phyloP scores from a whole-genome alignment of 1,139 yeast species.

The Yamadazyma dushanensis region DNA sequence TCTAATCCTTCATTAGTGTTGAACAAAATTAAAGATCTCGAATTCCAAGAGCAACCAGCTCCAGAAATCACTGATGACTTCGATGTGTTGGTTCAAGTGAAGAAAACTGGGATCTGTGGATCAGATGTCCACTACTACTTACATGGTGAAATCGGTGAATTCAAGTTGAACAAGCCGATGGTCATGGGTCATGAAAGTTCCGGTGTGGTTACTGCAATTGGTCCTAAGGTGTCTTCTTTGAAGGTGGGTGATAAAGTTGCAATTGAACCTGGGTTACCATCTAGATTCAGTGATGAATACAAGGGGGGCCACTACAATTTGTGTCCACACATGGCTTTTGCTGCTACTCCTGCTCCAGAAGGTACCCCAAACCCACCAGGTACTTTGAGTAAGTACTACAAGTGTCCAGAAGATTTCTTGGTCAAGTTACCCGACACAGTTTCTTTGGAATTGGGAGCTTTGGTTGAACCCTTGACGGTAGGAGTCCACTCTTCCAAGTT shows the following conservation, averaged over 20 bases:
- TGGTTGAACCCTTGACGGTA: slow-evolving; percentile 85
- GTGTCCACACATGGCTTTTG: slow-evolving; percentile 83
- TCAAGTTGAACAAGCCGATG: slow-evolving; percentile 64
- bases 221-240: slow-evolving; percentile 53
- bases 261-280: slow-evolving; percentile 73
- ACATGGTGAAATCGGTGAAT: slow-evolving; percentile 80
- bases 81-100: slow-evolving; percentile 73
- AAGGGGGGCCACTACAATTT: slow-evolving; percentile 76
- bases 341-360: slow-evolving; percentile 69
- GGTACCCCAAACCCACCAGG: slow-evolving; percentile 56
- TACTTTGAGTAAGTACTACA: slow-evolving; percentile 69
- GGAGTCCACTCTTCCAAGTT: slow-evolving; percentile 81
- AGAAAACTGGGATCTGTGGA: slow-evolving; percentile 84
- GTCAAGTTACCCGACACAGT: slow-evolving; percentile 77
- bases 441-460: slow-evolving; percentile 80
- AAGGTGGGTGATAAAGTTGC: slow-evolving; percentile 84
- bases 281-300: slow-evolving; percentile 72
- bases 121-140: slow-evolving; percentile 82
- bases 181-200: slow-evolving; percentile 78
- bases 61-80: slow-evolving; percentile 64
- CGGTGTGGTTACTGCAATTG: slow-evolving; percentile 69
- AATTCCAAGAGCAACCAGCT: slow-evolving; percentile 62
- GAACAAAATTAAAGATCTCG: slow-evolving; percentile 61
- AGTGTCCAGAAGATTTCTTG: slow-evolving; percentile 82
- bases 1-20: slow-evolving; percentile 71